Percentiles rank a stretch among this genome's conserved stretches.
These are phyloP conservation scores for Neonectria magnoliae DNA, from an alignment of 2,329 filamentous ascomycete species.

Conservation along the genomic window DNA sequence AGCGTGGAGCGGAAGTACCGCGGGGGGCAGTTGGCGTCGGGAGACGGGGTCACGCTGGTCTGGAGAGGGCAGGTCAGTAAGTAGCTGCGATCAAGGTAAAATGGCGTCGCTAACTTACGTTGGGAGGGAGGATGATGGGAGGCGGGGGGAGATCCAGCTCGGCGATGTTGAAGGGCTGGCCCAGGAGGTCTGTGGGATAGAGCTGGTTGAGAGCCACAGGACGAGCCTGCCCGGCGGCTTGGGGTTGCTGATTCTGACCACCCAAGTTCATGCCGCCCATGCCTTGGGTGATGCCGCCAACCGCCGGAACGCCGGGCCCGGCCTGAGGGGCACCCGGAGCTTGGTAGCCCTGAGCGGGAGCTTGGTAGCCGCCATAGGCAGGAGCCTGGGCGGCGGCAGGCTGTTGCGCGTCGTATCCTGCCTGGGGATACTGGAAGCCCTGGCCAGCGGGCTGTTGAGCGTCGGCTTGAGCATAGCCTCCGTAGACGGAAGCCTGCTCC, in stretches of 20 bases:
- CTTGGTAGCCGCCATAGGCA: conserved; percentile 69
- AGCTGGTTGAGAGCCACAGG: conserved; percentile 80
- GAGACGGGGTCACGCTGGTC: conserved; percentile 91
- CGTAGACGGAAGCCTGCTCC: conserved; percentile 62
- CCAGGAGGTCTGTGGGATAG: conserved; percentile 89
- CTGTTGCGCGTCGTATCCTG: conserved; percentile 56
- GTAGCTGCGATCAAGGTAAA: background rate
- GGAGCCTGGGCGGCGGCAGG: conserved; percentile 48
- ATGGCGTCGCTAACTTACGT: conserved; percentile 69
- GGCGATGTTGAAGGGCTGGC: conserved; percentile 91
- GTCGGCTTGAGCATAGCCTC: conserved; percentile 67
- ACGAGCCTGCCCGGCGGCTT: conserved; percentile 51
- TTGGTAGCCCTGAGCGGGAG: conserved; percentile 74
- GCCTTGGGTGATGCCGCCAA: conserved; percentile 82
- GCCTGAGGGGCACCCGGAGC: conserved; percentile 54
- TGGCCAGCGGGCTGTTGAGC: conserved; percentile 50
- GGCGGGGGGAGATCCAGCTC: conserved; percentile 93
- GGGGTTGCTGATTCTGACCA: conserved; percentile 51
- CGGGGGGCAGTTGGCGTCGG: conserved; percentile 87
- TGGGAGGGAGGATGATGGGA: conserved; percentile 88
- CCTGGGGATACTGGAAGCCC: conserved; percentile 56
- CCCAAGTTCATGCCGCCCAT: conserved; percentile 89
- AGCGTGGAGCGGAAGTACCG: conserved; percentile 96
- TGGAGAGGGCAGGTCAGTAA: conserved; percentile 57
- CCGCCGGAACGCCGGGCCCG: conserved; percentile 53